Evolutionary conservation across 331 rosid species (phyloP).

Genomic region (Spiraea crenata): DNA sequence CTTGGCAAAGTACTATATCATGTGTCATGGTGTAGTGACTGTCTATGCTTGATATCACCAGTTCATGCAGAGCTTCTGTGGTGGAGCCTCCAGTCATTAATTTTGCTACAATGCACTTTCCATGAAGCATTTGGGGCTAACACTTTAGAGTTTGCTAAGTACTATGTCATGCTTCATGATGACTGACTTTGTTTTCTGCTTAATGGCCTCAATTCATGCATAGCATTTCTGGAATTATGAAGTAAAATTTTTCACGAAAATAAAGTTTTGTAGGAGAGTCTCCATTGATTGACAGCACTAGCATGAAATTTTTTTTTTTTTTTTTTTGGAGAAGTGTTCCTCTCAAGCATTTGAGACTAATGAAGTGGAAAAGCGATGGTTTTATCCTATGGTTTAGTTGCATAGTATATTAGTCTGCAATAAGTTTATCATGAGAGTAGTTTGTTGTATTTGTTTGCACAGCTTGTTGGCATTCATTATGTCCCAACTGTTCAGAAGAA

Average conservation of each 20-base stretch:
- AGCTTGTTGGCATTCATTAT: not conserved
- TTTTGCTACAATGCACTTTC: too few relatives aligned
- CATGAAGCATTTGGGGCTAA: too few relatives aligned
- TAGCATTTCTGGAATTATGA: not conserved
- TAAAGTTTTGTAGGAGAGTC: not conserved
- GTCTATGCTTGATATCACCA: not conserved
- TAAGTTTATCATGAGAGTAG: not conserved
- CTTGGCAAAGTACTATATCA: slow-evolving; percentile 5
- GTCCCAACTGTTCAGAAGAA: not conserved
- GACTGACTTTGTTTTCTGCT: not conserved
- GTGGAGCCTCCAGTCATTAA: too few relatives aligned
- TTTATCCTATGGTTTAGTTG: not conserved
- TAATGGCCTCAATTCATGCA: not conserved
- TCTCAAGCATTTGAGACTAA: not conserved
- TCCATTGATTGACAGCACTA: not conserved
- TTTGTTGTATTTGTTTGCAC: not conserved
- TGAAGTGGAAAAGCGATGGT: not conserved
- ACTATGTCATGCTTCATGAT: too few relatives aligned
- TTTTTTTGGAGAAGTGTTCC: not conserved
- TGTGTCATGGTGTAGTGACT: not conserved
- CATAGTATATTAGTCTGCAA: not conserved
- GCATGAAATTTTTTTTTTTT: not conserved
- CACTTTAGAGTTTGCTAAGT: too few relatives aligned
- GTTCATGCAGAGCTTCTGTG: not conserved
- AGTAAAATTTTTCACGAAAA: not conserved